Evolutionary conservation across 805 yeast genomes (phyloP), one percentile per base, ranked within the genome.

Genomic region (Metschnikowia chrysomelidarum): DNA sequence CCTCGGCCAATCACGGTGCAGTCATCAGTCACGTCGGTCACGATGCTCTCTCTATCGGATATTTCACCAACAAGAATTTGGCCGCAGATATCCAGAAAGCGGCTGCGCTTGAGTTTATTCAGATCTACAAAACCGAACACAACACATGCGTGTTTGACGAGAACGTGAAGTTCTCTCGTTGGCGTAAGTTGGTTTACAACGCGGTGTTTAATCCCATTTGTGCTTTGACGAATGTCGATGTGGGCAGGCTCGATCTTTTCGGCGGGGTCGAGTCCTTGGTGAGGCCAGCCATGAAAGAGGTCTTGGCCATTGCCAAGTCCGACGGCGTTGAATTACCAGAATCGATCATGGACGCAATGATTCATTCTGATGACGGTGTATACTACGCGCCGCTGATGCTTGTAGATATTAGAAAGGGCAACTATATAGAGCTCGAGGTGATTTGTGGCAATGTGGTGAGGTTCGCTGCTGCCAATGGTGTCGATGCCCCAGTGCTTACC

Each of bases 181-280:
- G 85, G 77, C 62, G 69, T 38, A 84, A 84, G 54, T 67, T 84
- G 43, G 69, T 84, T 10, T 83, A 82, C 61, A 84, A 83, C 54
- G 80, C 85, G 14, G 62, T 81, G 1, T 64, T 78, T 52, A 84
- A 84, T 60, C 71, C 88, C 5, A 59, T 74, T 4, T 69, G 82
- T 41, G 76, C 86, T 0, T 54, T 81, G 30, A 73, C 81, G 2
- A 72, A 73, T 10, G 56, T 77, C 7, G 87, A 80, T 47, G 67
- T 72, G n/a, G 83, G 81, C 13, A 66, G 83, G 32, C 27, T 60
- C 30, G 54, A 52, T 14, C 34, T 41, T 4, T 41, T 38, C 14
- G 58, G 55, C 2, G 53, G 53, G 14, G 19, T 47, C 6, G 55
- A 53, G 9, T 36, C 50, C 4, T 20, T 54, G 7, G 47, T 52